Evolutionary conservation across 495 filamentous ascomycete species (phyloP), one percentile per base, ranked within the genome.

Genomic region (Aspergillus bridgeri): DNA sequence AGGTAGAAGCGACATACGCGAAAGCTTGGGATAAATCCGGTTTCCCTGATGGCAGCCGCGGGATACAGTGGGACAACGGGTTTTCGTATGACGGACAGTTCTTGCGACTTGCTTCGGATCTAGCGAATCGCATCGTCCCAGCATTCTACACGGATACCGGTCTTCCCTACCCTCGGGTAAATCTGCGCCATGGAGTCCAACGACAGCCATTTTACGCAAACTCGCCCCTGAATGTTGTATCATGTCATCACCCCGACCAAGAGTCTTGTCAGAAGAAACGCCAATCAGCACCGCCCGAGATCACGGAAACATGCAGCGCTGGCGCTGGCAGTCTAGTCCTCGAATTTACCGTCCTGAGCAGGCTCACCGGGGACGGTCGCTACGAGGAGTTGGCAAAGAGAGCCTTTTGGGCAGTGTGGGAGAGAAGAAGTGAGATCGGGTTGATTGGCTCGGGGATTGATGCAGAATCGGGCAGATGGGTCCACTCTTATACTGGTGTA

Each of bases 381-480:
- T 98, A 92, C 64, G 93, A 98, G 65, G 84, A 89, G 68, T 75
- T 91, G 19, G 95, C 89, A 0, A 98, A 96, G 72, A 78, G 89
- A 53, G 94, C 94, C 11, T 98, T 98, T 62, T 94, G 92, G 89
- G 89, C 92, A 6, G 89, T 98, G 17, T 98, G 94, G 95, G 77
- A 85, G 17, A 81, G 91, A 46, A 85, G 91, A 61, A 96, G 91
- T 69, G 79, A 85, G 24, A 88, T 92, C 59, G 92, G 89, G 2
- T 79, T 98, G n/a, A 83, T 98, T 60, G 94, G 92, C 3, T 87
- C 90, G 55, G 92, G 92, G 5, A 88, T 98, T 56, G 93, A 98
- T 75, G 90, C 89, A 7, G 94, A 98, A 64, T 88, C 83, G 25
- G 94, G 94, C 0, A 82, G 89, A 58, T 98, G 94, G 94, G 87